These are phyloP conservation scores for Agmasoma carcini DNA, from an alignment of 371 early-diverging fungal genomes.

Conservation along the genomic window DNA sequence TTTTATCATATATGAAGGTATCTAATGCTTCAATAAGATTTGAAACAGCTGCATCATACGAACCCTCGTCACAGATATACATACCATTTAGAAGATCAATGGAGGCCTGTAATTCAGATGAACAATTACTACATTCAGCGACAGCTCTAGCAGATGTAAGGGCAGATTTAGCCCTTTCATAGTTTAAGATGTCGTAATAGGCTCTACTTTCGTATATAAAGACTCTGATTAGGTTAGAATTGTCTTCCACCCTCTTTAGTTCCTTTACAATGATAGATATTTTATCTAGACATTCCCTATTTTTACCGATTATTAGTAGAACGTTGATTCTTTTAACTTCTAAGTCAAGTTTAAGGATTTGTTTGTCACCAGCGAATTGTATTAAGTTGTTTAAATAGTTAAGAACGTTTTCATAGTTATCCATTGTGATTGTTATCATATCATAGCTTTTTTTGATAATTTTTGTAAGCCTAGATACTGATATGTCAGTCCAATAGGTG, in stretches of 20 bases:
- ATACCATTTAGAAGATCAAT: conserved; percentile 54
- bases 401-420: conserved; percentile 8
- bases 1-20: conserved; percentile 44
- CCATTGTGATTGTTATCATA: conserved; percentile 13
- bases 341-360: conserved; percentile 49
- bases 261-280: conserved; percentile 43
- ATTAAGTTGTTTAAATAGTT: conserved; percentile 41
- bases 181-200: conserved; percentile 49
- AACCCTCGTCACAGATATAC: conserved; percentile 51
- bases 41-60: conserved; percentile 47
- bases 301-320: conserved; percentile 36
- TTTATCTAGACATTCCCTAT: conserved; percentile 40
- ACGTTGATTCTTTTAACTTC: conserved; percentile 46
- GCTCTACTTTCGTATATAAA: conserved; percentile 53
- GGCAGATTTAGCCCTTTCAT: conserved; percentile 43
- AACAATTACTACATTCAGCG: conserved; percentile 48
- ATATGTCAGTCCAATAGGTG: conserved; percentile 31
- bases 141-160: conserved; percentile 52
- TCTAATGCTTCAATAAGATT: conserved; percentile 53
- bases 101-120: conserved; percentile 50
- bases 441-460: conserved; percentile 44
- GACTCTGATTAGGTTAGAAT: conserved; percentile 45
- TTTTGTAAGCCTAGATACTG: conserved; percentile 44
- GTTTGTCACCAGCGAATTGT: conserved; percentile 50
- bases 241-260: conserved; percentile 53